Base-by-base conservation (phyloP, 495 filamentous ascomycete genomes). In the Aspergillus funiculosus region DNA sequence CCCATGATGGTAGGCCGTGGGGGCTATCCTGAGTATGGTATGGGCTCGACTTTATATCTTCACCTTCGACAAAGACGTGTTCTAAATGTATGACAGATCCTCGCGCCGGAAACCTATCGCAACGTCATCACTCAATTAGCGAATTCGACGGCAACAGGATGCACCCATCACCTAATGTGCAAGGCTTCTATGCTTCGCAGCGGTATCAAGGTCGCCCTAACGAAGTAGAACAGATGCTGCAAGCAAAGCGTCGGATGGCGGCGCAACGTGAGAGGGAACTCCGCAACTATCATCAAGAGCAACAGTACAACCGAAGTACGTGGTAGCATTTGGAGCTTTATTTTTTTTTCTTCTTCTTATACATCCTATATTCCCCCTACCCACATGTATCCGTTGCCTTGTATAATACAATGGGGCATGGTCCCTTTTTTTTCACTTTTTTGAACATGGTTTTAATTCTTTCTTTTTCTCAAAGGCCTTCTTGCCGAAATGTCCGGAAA, bases 201-300 rank as follows among this genome's bases (percentile, higher is more conserved):
- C 87, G 92, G 53, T 91, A 90, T 68, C 88, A 91, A 69, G 77
- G 86, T 59, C 87, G 89, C 59, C 86, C 85, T 42, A 94, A 84
- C 74, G 92, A 98, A 74, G 87, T 90, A 62, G 92, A 98, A 71
- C 89, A 95, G 71, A 86, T 95, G 82, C 85, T 94, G 79, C 92
- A 96, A 79, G 90, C 88, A 63, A 97, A 98, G 75, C 85, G 92
- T 71, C 87, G 90, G 74, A 89, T 95, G 83, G 92, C 92, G 49
- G 92, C 92, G 70, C 91, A 95, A 71, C 87, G 92, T 69, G 92
- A 98, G 77, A 86, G 94, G 68, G 92, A 98, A 75, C 81, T 98
- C 68, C 88, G 92, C 69, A 98, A 98, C 71, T 97, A 96, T 75
- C 92, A 98, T 71, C 92, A 96, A 74, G 92, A 98, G 77, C 92